phyloP scores from a whole-genome alignment of 1,284 basidiomycete species.

The Earliella scabrosa region DNA sequence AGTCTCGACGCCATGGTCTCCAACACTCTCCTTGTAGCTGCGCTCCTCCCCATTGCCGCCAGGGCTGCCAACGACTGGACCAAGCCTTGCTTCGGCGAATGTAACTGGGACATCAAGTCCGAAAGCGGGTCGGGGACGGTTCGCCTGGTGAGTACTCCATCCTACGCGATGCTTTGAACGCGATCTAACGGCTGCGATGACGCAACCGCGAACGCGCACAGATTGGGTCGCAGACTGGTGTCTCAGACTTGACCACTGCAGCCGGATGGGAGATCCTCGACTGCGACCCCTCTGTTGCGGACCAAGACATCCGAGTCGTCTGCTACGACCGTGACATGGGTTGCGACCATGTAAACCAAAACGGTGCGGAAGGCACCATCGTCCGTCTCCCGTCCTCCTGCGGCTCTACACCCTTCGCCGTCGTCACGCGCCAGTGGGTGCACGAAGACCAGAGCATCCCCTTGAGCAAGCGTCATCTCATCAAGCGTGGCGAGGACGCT shows the following conservation, averaged over 20 bases:
- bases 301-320: conserved; percentile 53
- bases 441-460: conserved; percentile 49
- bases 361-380: conserved; percentile 51
- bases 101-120: conserved; percentile 13
- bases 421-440: conserved; percentile 47
- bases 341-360: conserved; percentile 50
- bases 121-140: conserved; percentile 21
- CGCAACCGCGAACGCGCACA: neutral
- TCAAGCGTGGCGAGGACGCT: conserved; percentile 39
- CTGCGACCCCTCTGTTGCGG: conserved; percentile 43
- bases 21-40: conserved; percentile 21
- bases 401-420: conserved; percentile 51
- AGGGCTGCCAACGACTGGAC: conserved; percentile 28
- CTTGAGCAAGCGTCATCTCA: conserved; percentile 27
- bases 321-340: conserved; percentile 41
- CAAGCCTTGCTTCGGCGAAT: conserved; percentile 25
- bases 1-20: conserved; percentile 18
- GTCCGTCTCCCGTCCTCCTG: conserved; percentile 59
- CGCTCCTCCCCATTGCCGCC: conserved; percentile 21
- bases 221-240: conserved; percentile 42
- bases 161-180: neutral
- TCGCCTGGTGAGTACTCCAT: conserved; percentile 20
- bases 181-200: neutral
- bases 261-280: conserved; percentile 56
- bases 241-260: conserved; percentile 56